phyloP scores from a whole-genome alignment of 805 yeast species.

The Candida taoyuanica region DNA sequence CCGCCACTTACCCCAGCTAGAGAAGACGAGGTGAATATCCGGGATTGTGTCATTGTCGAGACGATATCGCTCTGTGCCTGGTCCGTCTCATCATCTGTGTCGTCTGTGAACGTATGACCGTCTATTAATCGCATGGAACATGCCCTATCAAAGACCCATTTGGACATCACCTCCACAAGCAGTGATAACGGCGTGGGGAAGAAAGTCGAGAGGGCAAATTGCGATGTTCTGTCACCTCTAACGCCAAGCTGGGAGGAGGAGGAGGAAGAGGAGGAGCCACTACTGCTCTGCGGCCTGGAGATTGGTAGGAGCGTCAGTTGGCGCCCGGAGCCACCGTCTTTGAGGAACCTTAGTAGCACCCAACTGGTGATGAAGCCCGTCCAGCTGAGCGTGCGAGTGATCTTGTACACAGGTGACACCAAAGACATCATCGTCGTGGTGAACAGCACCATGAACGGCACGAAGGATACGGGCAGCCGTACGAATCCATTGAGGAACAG shows the following conservation, averaged over 20 bases:
- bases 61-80: conserved; percentile 24
- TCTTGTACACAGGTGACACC: conserved; percentile 10
- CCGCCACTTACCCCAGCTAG: conserved; percentile 36
- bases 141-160: conserved; percentile 23
- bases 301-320: conserved; percentile 39
- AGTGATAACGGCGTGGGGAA: conserved; percentile 38
- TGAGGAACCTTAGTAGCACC: conserved; percentile 36
- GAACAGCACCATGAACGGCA: conserved; percentile 28
- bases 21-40: conserved; percentile 37
- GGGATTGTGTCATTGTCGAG: conserved; percentile 31
- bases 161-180: conserved; percentile 23
- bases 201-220: conserved; percentile 34
- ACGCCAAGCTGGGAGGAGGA: conserved; percentile 15
- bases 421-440: conserved; percentile 18
- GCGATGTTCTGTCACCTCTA: conserved; percentile 25
- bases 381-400: conserved; percentile 11
- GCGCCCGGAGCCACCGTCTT: conserved; percentile 39
- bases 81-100: conserved; percentile 20
- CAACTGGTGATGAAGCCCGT: conserved; percentile 36
- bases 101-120: conserved; percentile 19
- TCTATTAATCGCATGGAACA: conserved; percentile 26
- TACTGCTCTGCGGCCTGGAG: conserved; percentile 32
- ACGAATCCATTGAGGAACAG: conserved; percentile 43
- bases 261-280: too few relatives aligned
- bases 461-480: conserved; percentile 29